Evolutionary conservation across 1,284 basidiomycete species (phyloP).

Genomic region (Cystobasidiaceae sp.): DNA sequence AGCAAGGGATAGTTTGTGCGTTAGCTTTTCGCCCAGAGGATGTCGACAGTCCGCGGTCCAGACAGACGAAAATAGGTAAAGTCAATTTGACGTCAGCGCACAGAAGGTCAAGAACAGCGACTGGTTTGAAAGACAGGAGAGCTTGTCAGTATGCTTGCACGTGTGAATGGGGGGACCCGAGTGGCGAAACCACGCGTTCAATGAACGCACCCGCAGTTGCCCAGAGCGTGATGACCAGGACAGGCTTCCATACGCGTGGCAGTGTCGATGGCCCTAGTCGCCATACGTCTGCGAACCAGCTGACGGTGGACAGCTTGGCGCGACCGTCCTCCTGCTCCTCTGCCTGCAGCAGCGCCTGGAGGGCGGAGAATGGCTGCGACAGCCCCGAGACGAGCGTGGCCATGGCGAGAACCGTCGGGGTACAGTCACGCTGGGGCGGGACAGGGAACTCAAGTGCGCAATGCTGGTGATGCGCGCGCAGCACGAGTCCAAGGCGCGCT

Average conservation of each 20-base stretch:
- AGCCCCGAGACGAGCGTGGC: constrained; percentile 11
- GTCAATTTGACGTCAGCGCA: no score
- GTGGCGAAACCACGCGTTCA: no score
- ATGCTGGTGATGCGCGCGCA: no score
- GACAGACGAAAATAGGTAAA: no score
- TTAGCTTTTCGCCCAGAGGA: no score
- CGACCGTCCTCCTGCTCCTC: constrained; percentile 17
- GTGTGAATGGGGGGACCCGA: no score
- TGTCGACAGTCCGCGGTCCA: no score
- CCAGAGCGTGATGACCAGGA: constrained; percentile 39
- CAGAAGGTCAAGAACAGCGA: no score
- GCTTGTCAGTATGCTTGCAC: no score
- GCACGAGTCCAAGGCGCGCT: no score
- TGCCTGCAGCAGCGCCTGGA: constrained; percentile 3
- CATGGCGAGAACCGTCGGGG: not conserved
- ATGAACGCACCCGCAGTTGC: constrained; percentile 35
- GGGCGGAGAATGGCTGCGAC: constrained; percentile 9
- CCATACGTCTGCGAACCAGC: constrained; percentile 30
- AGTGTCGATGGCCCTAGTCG: constrained; percentile 10
- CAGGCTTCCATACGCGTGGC: constrained; percentile 37
- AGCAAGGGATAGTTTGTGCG: no score
- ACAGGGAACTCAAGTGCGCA: constrained; percentile 34
- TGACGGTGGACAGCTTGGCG: constrained; percentile 12
- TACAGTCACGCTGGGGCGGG: not conserved
- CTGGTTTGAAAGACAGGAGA: no score